Percentiles rank a stretch among this genome's conserved stretches.
These are phyloP conservation scores for Scutellaria barbata DNA, from an alignment of 257 asterid species.

Conservation along the genomic window DNA sequence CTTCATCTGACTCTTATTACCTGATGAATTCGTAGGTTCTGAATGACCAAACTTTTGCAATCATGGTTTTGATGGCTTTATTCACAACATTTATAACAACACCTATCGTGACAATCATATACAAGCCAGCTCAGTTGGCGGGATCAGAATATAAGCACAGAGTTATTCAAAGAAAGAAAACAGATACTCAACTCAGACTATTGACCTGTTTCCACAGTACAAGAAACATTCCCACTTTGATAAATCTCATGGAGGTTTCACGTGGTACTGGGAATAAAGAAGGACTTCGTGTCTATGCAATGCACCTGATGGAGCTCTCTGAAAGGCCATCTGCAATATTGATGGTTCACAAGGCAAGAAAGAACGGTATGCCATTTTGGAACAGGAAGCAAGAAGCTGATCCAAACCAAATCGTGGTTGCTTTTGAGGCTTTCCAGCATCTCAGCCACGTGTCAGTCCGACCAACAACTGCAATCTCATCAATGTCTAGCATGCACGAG, in stretches of 20 bases:
- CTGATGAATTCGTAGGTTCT: slow-evolving; percentile 40
- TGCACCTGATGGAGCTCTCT: slow-evolving; percentile 62
- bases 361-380: slow-evolving; percentile 61
- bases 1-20: background rate
- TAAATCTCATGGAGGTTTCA: slow-evolving; percentile 59
- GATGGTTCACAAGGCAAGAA: slow-evolving; percentile 56
- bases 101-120: slow-evolving; percentile 43
- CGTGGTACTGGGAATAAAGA: slow-evolving; percentile 46
- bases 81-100: slow-evolving; percentile 62
- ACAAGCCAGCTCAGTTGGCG: slow-evolving; percentile 52
- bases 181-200: slow-evolving; percentile 41
- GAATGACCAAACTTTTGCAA: slow-evolving; percentile 59
- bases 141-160: slow-evolving; percentile 41
- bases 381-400: slow-evolving; percentile 25
- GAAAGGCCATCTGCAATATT: slow-evolving; percentile 56
- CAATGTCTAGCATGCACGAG: slow-evolving; percentile 47
- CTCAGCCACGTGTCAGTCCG: slow-evolving; percentile 49
- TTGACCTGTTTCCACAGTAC: slow-evolving; percentile 55
- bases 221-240: slow-evolving; percentile 47
- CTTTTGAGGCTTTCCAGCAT: slow-evolving; percentile 53
- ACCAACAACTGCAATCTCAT: slow-evolving; percentile 54
- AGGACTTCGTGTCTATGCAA: slow-evolving; percentile 55
- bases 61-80: slow-evolving; percentile 57
- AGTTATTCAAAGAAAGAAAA: slow-evolving; percentile 44
- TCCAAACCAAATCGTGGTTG: slow-evolving; percentile 46